These are phyloP conservation scores for Neurospora sp. DNA, from an alignment of 495 filamentous ascomycete species.

Conservation along the genomic window DNA sequence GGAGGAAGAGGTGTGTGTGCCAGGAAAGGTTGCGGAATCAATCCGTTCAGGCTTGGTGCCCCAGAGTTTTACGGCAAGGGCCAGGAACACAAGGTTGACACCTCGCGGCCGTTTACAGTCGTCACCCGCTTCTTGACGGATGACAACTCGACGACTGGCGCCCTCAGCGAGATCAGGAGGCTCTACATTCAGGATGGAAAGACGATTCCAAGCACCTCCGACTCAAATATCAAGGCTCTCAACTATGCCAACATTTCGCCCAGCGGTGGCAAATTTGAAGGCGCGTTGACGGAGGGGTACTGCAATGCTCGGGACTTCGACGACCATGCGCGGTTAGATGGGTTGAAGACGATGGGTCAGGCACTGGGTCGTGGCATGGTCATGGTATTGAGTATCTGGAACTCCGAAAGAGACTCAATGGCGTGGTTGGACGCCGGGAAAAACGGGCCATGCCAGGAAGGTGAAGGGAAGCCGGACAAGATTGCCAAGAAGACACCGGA, in stretches of 20 bases:
- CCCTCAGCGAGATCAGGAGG: conserved; percentile 46
- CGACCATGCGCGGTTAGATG: conserved; percentile 44
- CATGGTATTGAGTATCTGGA: conserved; percentile 55
- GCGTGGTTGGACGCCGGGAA: conserved; percentile 49
- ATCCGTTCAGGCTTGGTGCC: conserved; percentile 45
- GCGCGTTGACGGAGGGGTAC: conserved; percentile 46
- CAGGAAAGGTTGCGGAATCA: conserved; percentile 54
- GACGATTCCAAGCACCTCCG: conserved; percentile 34
- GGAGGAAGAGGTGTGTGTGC: conserved; percentile 46
- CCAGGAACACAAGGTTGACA: conserved; percentile 40
- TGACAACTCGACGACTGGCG: conserved; percentile 36
- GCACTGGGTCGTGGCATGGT: conserved; percentile 54
- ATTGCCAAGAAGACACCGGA: conserved; percentile 37
- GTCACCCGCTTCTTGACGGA: conserved; percentile 55
- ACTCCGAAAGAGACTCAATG: conserved; percentile 48
- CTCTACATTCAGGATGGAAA: conserved; percentile 52
- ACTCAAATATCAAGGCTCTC: conserved; percentile 5
- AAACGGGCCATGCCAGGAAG: conserved; percentile 50
- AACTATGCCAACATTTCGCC: conserved; percentile 25
- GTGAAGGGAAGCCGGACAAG: conserved; percentile 37
- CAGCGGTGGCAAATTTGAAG: conserved; percentile 28
- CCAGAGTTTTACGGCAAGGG: conserved; percentile 45
- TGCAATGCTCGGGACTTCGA: conserved; percentile 46
- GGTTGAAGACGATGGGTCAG: conserved; percentile 46
- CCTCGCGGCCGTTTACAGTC: conserved; percentile 49